Base-by-base conservation (phyloP, 106 monocot species). In the Dioscorea alata region DNA sequence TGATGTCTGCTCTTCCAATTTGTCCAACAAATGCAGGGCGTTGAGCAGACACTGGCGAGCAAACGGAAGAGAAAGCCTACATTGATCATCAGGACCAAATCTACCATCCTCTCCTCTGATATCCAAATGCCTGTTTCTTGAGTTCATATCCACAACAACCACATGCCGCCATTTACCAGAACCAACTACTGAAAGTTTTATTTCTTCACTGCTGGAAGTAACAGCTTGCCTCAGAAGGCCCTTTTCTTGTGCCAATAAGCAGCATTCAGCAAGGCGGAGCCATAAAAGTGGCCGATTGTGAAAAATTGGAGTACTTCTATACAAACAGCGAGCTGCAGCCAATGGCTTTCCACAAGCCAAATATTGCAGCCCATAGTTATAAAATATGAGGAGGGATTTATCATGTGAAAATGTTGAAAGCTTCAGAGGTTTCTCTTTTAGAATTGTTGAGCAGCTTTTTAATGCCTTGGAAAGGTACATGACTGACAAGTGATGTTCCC, bases 261-360 rank as follows among this genome's bases (percentile, higher is more conserved):
- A 84, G 67, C 97, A 97, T 66, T 97, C 97, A 7, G 89, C 89
- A 57, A 89, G 76, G 17, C 89, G 84, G 15, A 97, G 80, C 97
- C 97, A 97, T 12, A 97, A 67, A 33, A 97, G 64, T 15, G 97
- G 86, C 16, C 53, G 35, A 48, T 76, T 67, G 65, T 60, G 62
- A 60, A 97, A 86, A 35, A 76, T 8, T 12, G 80, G 64, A 67
- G 66, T 60, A 20, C 86, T 86, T 77, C 84, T 78, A 60, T 66
- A 59, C 57, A 97, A 89, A 75, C 85, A 89, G 24, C 50, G 68
- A 61, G 92, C 92, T 51, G 97, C 97, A 76, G 50, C 21, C 74
- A 85, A 71, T 13, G 92, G 92, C 50, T 75, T 92, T 20, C 78
- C 86, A 81, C 82, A 74, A 4, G 75, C 60, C 71, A 97, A 66